Evolutionary conservation across 2,329 filamentous ascomycete genomes (phyloP), one percentile per base, ranked within the genome.

Genomic region (Aspergillus ibericus): DNA sequence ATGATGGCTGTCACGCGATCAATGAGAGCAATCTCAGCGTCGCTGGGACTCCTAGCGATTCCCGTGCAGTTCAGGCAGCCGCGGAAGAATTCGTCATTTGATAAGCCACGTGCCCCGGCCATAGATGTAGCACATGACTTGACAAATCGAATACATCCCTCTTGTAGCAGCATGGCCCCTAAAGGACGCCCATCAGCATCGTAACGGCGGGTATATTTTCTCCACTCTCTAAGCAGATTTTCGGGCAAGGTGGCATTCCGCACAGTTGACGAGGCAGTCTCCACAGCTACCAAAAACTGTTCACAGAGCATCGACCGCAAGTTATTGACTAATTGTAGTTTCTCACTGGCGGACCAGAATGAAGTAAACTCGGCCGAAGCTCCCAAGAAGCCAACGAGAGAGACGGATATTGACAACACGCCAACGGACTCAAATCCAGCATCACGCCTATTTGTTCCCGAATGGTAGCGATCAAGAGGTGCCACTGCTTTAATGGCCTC

Each of bases 221-320:
- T 96, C 95, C 95, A 99, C 64, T 96, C 90, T 68, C 87, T 89
- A 18, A 91, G 80, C 27, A 84, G 78, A 49, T 83, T 82, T 62
- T 90, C 87, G 22, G 86, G 79, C 27, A 83, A 83, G 64, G 86
- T 87, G 2, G 88, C 84, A 75, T 96, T 96, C 56, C 93, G 89
- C 63, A 98, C 90, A 8, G 91, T 92, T 8, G 93, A 97, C 58
- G 96, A 88, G 8, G 92, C 90, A 0, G 91, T 92, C 77, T 98
- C 95, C 36, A 98, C 85, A 1, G 90, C 88, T 12, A 96, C 85
- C 64, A 97, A 82, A 71, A 96, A 96, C 6, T 86, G 82, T 68
- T 96, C 93, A 0, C 92, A 93, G 12, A 99, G 80, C 16, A 96
- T 83, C 32, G 83, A 81, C 54, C 87, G 87, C 34, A 96, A 77